Base-by-base conservation (phyloP, 441 rosid genomes). In the Oxalis stricta region DNA sequence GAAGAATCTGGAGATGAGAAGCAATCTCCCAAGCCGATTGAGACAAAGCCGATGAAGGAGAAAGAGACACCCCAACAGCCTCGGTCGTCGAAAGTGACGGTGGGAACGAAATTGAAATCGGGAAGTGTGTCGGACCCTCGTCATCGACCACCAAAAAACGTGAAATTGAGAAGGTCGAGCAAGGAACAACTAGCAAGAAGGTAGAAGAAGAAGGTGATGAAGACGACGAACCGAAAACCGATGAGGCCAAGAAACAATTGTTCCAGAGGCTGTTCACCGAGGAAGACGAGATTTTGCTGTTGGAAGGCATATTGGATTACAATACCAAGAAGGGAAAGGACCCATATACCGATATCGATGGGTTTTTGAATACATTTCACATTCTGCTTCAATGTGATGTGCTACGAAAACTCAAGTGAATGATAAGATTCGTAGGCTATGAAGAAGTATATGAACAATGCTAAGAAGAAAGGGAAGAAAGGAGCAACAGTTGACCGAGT, bases 231-330 rank as follows among this genome's bases (percentile, higher is more conserved):
- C 22, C 6, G 53, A 67, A 43, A 5, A 67, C 60, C 1, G 72
- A 61, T 32, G 66, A 67, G 18, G 36, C 51, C 0, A 70, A 50
- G 60, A 73, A 70, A 34, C 52, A 12, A 11, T 39, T 28, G 21
- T 73, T 67, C 14, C 73, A 61, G 22, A 33, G 80, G 15, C 18
- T 70, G 2, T 73, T 76, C 58, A 70, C 60, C 15, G 76, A 68
- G 30, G 66, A 57, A 1, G 76, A 70, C 56, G 76, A 70, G 50
- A 48, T 74, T 19, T 59, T 57, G 1, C 33, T 70, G 4, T 24
- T 70, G 41, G 46, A 60, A 39, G 81, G 74, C 19, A 54, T 70
- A 44, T 33, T 57, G 15, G 68, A 74, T 5, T 74, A 47, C 18
- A 23, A 29, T 8, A 60, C 53, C 1, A 49, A 38, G 36, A 67